Conservation (phyloP, 495 filamentous ascomycete genomes). For the Hypoxylon rickii region DNA sequence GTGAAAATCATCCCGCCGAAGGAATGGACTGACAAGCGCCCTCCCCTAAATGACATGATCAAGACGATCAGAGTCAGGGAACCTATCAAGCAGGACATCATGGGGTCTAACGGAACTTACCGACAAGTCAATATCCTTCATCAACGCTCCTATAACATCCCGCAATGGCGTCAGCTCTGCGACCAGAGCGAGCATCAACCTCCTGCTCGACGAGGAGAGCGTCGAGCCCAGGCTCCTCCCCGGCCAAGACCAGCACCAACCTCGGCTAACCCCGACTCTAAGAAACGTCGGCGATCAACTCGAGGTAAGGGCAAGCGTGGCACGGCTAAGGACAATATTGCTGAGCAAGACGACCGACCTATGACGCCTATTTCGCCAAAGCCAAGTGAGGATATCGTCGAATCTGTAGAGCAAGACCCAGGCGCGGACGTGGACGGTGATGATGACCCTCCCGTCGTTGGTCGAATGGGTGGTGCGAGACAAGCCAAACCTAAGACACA, state of each 20-base stretch:
- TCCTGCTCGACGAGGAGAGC: slow-evolving; percentile 88
- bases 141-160: slow-evolving; percentile 92
- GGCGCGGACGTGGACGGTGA: slow-evolving; percentile 54
- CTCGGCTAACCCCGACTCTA: slow-evolving; percentile 26
- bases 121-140: slow-evolving; percentile 96
- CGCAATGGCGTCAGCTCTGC: slow-evolving; percentile 90
- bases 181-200: slow-evolving; percentile 95
- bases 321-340: slow-evolving; percentile 38
- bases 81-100: slow-evolving; percentile 96
- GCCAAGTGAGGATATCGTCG: slow-evolving; percentile 46
- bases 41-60: slow-evolving; percentile 78
- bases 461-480: slow-evolving; percentile 47
- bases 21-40: slow-evolving; percentile 87
- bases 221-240: slow-evolving; percentile 69
- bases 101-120: slow-evolving; percentile 89
- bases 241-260: slow-evolving; percentile 42
- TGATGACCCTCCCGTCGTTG: slow-evolving; percentile 44
- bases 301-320: slow-evolving; percentile 34
- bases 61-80: slow-evolving; percentile 94
- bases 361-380: slow-evolving; percentile 61
- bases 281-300: slow-evolving; percentile 48
- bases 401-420: slow-evolving; percentile 53
- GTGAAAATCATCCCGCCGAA: slow-evolving; percentile 92
- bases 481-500: slow-evolving; percentile 56
- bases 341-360: slow-evolving; percentile 49